A percentile compares a stretch with the other conserved stretches of the same genome.
Evolutionary conservation across 768 basidiomycete genomes (phyloP).

Genomic region (Auricularia heimuer): DNA sequence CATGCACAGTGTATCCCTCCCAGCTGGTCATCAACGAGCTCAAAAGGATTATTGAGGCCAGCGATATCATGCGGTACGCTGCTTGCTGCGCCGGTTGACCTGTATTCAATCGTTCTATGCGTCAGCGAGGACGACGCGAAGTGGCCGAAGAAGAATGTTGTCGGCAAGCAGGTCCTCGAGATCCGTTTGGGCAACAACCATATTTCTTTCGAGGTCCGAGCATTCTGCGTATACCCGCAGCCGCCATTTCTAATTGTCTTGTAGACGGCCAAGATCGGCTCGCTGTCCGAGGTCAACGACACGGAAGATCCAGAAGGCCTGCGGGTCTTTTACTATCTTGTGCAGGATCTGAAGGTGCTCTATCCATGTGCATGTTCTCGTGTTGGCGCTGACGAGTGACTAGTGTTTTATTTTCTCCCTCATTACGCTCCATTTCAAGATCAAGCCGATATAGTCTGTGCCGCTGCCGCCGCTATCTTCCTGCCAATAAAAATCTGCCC

Average conservation of each 20-base stretch:
- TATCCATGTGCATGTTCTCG: neutral
- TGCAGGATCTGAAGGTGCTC: conserved; percentile 89
- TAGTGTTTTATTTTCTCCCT: conserved; percentile 98
- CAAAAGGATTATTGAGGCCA: conserved; percentile 85
- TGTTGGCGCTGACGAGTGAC: neutral
- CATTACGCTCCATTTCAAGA: conserved; percentile 99
- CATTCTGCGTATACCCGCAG: neutral
- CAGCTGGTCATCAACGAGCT: conserved; percentile 89
- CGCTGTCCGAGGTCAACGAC: conserved; percentile 92
- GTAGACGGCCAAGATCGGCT: conserved; percentile 97
- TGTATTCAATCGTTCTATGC: no score
- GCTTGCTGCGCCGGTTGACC: neutral
- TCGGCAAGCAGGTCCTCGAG: conserved; percentile 97
- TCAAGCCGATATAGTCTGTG: conserved; percentile 79
- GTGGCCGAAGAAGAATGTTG: conserved; percentile 99
- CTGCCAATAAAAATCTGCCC: neutral
- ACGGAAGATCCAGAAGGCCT: conserved; percentile 96
- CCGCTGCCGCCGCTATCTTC: neutral
- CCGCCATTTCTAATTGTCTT: neutral
- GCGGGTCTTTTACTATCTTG: conserved; percentile 95
- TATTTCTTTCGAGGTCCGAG: conserved; percentile 86
- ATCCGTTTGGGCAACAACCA: conserved; percentile 90
- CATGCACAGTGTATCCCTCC: conserved; percentile 77
- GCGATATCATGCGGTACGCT: conserved; percentile 87
- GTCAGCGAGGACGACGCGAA: conserved; percentile 91